Conservation (phyloP, 2,329 filamentous ascomycete species). For the Karstenula rhodostoma region DNA sequence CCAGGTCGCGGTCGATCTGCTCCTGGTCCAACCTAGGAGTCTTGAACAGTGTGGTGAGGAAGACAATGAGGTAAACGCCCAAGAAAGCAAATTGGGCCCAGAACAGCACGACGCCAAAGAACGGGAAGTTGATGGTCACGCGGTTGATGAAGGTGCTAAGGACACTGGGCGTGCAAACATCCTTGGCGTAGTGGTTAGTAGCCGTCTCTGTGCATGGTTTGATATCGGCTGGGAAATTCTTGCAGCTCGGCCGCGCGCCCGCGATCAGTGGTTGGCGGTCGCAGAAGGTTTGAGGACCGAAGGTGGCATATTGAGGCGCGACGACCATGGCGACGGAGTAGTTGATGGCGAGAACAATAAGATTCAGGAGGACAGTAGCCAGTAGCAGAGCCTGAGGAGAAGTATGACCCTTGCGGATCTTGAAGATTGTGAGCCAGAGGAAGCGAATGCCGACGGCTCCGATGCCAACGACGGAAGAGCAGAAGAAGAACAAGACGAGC, state of each 20-base stretch:
- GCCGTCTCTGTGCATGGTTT: constrained; percentile 82
- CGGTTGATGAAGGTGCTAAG: constrained; percentile 94
- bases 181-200: constrained; percentile 72
- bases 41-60: constrained; percentile 79
- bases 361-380: constrained; percentile 86
- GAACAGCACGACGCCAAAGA: constrained; percentile 91
- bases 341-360: constrained; percentile 90
- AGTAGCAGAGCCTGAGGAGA: constrained; percentile 91
- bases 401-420: constrained; percentile 86
- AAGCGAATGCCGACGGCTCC: constrained; percentile 91
- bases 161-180: constrained; percentile 89
- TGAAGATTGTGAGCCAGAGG: constrained; percentile 93
- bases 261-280: constrained; percentile 70
- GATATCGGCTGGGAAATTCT: constrained; percentile 73
- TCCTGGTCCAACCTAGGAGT: constrained; percentile 79
- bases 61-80: constrained; percentile 80
- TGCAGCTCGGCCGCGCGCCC: constrained; percentile 78
- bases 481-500: constrained; percentile 86
- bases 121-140: constrained; percentile 91
- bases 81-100: constrained; percentile 97
- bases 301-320: constrained; percentile 95
- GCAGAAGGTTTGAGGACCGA: constrained; percentile 94
- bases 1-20: constrained; percentile 85
- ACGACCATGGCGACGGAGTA: constrained; percentile 92
- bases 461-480: constrained; percentile 84